Evolutionary conservation across 2,329 filamentous ascomycete genomes (phyloP).

Genomic region (Pseudonectria buxi): DNA sequence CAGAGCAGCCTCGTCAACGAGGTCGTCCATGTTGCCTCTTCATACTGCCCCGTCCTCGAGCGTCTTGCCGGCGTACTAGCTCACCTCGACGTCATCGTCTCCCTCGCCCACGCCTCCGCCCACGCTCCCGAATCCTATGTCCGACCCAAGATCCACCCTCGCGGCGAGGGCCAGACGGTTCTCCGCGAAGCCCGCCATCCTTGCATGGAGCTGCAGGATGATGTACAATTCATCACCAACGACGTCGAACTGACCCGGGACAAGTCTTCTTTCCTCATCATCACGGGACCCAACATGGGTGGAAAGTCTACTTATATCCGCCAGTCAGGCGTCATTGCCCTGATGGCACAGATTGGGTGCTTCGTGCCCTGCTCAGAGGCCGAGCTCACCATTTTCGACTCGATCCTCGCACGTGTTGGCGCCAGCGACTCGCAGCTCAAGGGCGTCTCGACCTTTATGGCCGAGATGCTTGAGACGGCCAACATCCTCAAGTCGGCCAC

Average conservation of each 20-base stretch:
- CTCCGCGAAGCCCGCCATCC: conserved; percentile 93
- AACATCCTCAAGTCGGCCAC: conserved; percentile 98
- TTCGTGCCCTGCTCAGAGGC: conserved; percentile 91
- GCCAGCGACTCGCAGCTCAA: conserved; percentile 96
- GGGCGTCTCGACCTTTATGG: conserved; percentile 98
- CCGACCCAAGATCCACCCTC: conserved; percentile 80
- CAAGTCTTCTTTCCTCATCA: conserved; percentile 85
- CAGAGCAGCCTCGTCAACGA: conserved; percentile 87
- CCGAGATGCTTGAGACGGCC: conserved; percentile 97
- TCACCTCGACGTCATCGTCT: conserved; percentile 91
- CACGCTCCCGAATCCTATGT: conserved; percentile 91
- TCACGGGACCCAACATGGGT: conserved; percentile 98
- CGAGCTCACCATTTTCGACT: conserved; percentile 92
- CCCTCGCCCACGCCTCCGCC: conserved; percentile 86
- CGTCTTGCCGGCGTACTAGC: conserved; percentile 80
- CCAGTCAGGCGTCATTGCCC: conserved; percentile 90
- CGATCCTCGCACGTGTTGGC: conserved; percentile 90
- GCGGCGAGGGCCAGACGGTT: conserved; percentile 80
- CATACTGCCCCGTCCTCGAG: conserved; percentile 90
- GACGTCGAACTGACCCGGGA: conserved; percentile 77
- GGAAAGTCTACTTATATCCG: conserved; percentile 98
- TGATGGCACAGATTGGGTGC: conserved; percentile 95
- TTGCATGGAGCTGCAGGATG: conserved; percentile 98
- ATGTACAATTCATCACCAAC: conserved; percentile 97
- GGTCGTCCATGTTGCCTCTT: conserved; percentile 87